Conservation (phyloP, 2,329 filamentous ascomycete genomes). For the Colletotrichum tropicicola region DNA sequence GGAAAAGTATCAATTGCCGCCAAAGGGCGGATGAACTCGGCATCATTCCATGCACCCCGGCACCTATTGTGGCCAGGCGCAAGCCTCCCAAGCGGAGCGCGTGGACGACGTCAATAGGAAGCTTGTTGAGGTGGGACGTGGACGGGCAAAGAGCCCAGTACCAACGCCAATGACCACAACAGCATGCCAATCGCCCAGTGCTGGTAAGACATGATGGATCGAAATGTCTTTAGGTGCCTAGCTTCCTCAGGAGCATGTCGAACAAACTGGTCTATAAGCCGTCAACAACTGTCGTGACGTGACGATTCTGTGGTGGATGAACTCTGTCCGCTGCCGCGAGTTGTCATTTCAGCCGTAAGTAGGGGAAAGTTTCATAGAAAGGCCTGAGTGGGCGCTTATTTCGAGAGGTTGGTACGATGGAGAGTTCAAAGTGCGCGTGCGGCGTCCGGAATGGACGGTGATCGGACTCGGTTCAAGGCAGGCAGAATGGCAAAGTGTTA, state of each 20-base stretch:
- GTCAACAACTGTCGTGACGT: background rate
- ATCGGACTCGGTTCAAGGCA: background rate
- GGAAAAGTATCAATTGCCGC: background rate
- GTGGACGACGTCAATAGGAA: background rate
- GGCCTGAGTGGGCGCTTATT: background rate
- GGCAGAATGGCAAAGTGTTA: too few relatives aligned
- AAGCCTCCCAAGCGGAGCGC: background rate
- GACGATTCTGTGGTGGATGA: background rate
- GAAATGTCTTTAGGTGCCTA: background rate
- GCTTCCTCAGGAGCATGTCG: background rate
- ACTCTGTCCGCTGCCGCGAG: background rate
- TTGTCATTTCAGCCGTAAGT: background rate
- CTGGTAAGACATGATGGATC: conserved; percentile 4
- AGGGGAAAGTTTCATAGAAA: background rate
- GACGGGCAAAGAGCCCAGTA: background rate
- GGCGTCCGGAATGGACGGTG: background rate
- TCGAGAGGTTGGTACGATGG: background rate
- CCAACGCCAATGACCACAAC: background rate
- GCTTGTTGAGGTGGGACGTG: background rate
- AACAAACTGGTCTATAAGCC: background rate
- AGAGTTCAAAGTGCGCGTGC: background rate
- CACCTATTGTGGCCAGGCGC: background rate
- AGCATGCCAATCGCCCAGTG: background rate
- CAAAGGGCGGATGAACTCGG: background rate
- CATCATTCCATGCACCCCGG: background rate